Base-by-base conservation (phyloP, 148 eudicot genomes). In the Vaccinium vitisidaea region DNA sequence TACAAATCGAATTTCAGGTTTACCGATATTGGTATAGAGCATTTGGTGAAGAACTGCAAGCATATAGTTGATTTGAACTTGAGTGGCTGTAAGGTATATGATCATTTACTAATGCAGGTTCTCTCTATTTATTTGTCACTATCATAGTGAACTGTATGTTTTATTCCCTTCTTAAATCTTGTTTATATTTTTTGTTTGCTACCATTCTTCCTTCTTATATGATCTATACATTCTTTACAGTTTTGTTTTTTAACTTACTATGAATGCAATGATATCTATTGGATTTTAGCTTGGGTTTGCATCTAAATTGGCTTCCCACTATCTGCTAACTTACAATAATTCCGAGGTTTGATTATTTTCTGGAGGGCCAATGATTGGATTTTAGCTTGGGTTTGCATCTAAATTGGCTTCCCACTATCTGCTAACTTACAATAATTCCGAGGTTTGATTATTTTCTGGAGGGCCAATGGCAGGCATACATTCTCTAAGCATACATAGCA, bases 11-110 rank as follows among this genome's bases (percentile, higher is more conserved):
- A 56, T 80, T 90, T 52, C 91, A 97, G 99, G 93, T 91, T 95
- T 56, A 90, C 99, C 56, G 98, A 97, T 86, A 74, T 83, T 39
- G 92, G 93, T 81, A 84, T 92, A 80, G 89, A 86, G 58, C 89
- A 90, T 87, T 87, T 97, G 91, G 96, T 92, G 88, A 91, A 86
- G 82, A 90, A 94, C 84, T 95, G 98, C 90, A 95, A 92, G 87
- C 82, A 76, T 49, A 73, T 97, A 49, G 83, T 85, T 82, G 96
- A 93, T 87, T 88, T 97, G 89, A 97, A 97, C 92, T 85, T 97
- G 81, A 97, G 99, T 91, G 99, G 99, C 75, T 97, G 98, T 80
- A 97, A 97, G 98, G 99, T 97, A 91, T 27, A 69, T 77, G 43
- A 50, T 81, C 49, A 14, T 18, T 59, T 21, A 75, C 59, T 63